Evolutionary conservation across 345 rosid genomes (phyloP).

Genomic region (Laguncularia racemosa): DNA sequence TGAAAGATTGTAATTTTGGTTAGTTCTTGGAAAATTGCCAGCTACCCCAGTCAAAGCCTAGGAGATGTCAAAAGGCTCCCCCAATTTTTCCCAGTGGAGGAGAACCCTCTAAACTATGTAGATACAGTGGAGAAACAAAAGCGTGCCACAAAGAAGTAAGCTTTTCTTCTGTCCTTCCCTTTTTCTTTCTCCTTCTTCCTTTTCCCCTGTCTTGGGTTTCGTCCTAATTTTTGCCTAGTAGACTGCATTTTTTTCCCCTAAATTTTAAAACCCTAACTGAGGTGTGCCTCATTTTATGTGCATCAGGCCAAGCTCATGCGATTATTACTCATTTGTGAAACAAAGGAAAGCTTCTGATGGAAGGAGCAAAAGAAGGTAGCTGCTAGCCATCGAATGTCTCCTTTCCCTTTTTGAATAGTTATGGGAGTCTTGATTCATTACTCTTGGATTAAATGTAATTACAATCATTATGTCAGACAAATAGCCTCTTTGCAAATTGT

Average conservation of each 20-base stretch:
- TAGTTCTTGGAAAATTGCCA: slow-evolving; percentile 13
- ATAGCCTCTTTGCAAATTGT: no score
- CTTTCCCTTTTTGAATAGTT: no score
- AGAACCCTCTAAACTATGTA: slow-evolving; percentile 21
- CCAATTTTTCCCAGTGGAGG: slow-evolving; percentile 24
- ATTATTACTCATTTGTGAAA: slow-evolving; percentile 21
- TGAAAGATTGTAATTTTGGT: no score
- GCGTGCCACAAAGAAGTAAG: slow-evolving; percentile 48
- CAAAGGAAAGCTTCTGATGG: slow-evolving; percentile 64
- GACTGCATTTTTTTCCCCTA: not conserved
- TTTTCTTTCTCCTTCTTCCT: not conserved
- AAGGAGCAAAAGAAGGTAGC: slow-evolving; percentile 56
- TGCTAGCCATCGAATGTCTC: no score
- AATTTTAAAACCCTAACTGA: not conserved
- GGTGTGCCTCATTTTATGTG: slow-evolving; percentile 10
- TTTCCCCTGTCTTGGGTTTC: not conserved
- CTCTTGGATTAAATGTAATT: no score
- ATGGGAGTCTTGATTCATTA: no score
- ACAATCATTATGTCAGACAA: no score
- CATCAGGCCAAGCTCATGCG: slow-evolving; percentile 41
- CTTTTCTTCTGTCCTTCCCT: slow-evolving; percentile 9
- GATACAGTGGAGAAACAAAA: slow-evolving; percentile 30
- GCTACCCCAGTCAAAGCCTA: slow-evolving; percentile 25
- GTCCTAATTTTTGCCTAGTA: not conserved
- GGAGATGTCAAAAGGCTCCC: slow-evolving; percentile 31